Evolutionary conservation across 2,329 filamentous ascomycete species (phyloP).

Genomic region (Neonectria faginata): DNA sequence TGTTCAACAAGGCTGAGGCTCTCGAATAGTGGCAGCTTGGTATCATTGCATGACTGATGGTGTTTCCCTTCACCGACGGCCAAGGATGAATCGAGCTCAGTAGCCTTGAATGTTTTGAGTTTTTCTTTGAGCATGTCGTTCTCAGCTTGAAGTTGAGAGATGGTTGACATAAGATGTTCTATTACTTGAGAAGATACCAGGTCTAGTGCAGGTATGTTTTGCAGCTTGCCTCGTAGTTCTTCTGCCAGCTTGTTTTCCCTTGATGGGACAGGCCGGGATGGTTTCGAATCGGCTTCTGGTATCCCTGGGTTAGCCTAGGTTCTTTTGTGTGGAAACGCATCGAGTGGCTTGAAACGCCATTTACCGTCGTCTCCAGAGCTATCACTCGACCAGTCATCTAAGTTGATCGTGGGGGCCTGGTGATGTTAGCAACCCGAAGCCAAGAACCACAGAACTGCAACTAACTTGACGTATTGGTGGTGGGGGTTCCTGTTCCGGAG

Average conservation of each 20-base stretch:
- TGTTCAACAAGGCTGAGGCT: background rate
- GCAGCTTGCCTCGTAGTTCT: slow-evolving; percentile 10
- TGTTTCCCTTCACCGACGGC: background rate
- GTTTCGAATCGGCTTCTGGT: background rate
- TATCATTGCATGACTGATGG: background rate
- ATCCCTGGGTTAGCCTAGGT: background rate
- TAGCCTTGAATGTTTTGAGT: slow-evolving; percentile 1
- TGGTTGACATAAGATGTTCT: slow-evolving; percentile 2
- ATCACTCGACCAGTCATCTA: no score
- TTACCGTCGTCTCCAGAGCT: background rate
- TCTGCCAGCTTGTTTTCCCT: background rate
- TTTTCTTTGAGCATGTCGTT: slow-evolving; percentile 21
- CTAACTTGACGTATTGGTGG: background rate
- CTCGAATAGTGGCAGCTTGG: background rate
- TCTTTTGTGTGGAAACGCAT: background rate
- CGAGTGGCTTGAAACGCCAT: background rate
- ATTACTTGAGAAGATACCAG: slow-evolving; percentile 4
- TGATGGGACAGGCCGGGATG: background rate
- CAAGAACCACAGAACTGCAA: no score
- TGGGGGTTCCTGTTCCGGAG: no score
- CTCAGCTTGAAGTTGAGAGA: slow-evolving; percentile 21
- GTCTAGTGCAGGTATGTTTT: background rate
- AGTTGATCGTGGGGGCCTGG: no score
- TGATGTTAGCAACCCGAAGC: no score
- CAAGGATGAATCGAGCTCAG: no score